Evolutionary conservation across 2,329 filamentous ascomycete genomes (phyloP).

Genomic region (Penicillium sp.): DNA sequence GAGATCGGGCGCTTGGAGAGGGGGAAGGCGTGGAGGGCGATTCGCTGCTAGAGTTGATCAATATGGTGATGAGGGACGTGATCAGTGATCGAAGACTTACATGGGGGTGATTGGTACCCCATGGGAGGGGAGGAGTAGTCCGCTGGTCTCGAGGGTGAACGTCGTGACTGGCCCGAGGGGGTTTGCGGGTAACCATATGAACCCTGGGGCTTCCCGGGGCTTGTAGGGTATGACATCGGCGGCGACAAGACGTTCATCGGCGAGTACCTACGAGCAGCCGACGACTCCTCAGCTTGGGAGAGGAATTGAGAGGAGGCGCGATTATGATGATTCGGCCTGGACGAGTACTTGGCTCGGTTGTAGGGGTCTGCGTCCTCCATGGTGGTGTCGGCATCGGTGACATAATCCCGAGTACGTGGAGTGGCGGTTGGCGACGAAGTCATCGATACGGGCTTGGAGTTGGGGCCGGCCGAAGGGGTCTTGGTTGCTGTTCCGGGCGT

Average conservation of each 20-base stretch:
- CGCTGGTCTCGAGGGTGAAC: constrained; percentile 68
- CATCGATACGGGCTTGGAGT: constrained; percentile 49
- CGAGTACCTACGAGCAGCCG: constrained; percentile 85
- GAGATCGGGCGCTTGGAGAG: constrained; percentile 64
- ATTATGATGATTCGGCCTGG: constrained; percentile 65
- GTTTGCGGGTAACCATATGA: constrained; percentile 51
- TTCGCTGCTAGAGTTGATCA: constrained; percentile 30
- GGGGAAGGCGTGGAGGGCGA: constrained; percentile 62
- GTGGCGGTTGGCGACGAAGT: constrained; percentile 54
- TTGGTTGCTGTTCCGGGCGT: constrained; percentile 33
- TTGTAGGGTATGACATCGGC: constrained; percentile 68
- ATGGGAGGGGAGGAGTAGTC: constrained; percentile 54
- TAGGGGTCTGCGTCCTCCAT: constrained; percentile 92
- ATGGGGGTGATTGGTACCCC: constrained; percentile 54
- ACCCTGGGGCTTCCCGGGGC: constrained; percentile 50
- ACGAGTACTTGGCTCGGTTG: constrained; percentile 76
- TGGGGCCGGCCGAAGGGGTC: constrained; percentile 33
- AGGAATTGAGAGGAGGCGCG: constrained; percentile 69
- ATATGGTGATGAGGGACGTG: not conserved
- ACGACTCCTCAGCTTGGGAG: constrained; percentile 63
- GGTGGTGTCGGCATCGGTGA: constrained; percentile 65
- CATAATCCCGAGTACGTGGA: constrained; percentile 58
- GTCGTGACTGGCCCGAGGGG: constrained; percentile 51
- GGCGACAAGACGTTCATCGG: constrained; percentile 89
- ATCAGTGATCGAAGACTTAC: constrained; percentile 38